A percentile compares a stretch with the other conserved stretches of the same genome.
phyloP scores from a whole-genome alignment of 2,329 filamentous ascomycete species.

The Elsinoe australis region DNA sequence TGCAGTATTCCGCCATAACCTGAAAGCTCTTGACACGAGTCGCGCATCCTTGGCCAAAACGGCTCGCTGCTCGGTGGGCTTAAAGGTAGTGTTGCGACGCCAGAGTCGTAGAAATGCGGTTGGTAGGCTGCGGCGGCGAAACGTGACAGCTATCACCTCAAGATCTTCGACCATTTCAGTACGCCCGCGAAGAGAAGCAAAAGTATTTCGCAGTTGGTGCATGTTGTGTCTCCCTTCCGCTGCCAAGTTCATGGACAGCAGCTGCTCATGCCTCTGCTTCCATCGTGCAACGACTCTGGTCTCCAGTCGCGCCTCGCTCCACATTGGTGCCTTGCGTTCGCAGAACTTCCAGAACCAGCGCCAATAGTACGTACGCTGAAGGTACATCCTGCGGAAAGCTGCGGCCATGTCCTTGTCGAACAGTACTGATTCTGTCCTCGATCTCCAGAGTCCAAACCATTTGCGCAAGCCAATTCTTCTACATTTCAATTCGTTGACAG shows the following conservation, averaged over 20 bases:
- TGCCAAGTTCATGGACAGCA: not conserved
- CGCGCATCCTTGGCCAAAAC: not conserved
- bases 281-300: constrained; percentile 8
- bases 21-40: constrained; percentile 38
- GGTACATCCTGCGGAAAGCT: not conserved
- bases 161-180: not conserved
- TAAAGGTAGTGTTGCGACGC: constrained; percentile 1
- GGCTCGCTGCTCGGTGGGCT: not conserved
- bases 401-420: not conserved
- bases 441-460: constrained; percentile 49
- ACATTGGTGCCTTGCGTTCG: constrained; percentile 30
- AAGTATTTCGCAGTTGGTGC: not conserved
- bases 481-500: constrained; percentile 50
- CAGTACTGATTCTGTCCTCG: constrained; percentile 29
- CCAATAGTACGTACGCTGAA: constrained; percentile 23
- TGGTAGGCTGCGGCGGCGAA: not conserved
- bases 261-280: not conserved
- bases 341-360: constrained; percentile 34
- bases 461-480: constrained; percentile 46
- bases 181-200: not conserved
- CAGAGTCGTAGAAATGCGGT: not conserved
- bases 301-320: constrained; percentile 28
- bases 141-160: not conserved
- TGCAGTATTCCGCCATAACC: constrained; percentile 37
- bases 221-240: not conserved